Base-by-base conservation (phyloP, 2,329 filamentous ascomycete genomes). In the Claviceps purpurea region DNA sequence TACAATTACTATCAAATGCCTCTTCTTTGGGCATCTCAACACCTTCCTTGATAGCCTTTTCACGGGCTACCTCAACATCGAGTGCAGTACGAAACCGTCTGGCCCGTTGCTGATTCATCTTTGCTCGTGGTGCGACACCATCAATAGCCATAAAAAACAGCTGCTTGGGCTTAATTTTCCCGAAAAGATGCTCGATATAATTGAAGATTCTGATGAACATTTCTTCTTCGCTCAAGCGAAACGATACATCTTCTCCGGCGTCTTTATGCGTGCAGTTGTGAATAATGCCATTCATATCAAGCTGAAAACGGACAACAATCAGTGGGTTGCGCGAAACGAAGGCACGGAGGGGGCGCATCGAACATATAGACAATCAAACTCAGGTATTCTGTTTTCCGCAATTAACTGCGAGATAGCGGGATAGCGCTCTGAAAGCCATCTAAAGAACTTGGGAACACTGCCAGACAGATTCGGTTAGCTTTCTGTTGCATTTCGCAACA, bases 191-290 rank as follows among this genome's bases (percentile, higher is more conserved):
- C 70, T 98, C 93, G 59, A 98, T 98, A 68, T 98, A 98, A 71
- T 97, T 97, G 80, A 98, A 98, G 63, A 98, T 98, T 54, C 89
- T 87, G 60, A 98, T 96, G 66, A 98, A 98, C 93, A 98, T 98
- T 69, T 96, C 88, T 68, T 98, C 91, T 68, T 98, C 94, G 53
- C 85, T 91, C 70, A 97, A 84, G 52, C 93, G 89, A 63, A 94
- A 94, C 1, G 88, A 89, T 4, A 89, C 82, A 65, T 91, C 90
- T 64, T 94, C 90, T 51, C 70, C 70, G 24, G 88, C 85, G 70
- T 98, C 91, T 64, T 93, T 95, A 72, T 98, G 93, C 52, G 93
- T 98, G 69, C 93, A 98, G 69, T 98, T 98, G 71, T 98, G 91
- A 63, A 98, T 98, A 68, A 98, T 98, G 59, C 93, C 93, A 70